phyloP scores from a whole-genome alignment of 169 alveolate species.

The Plasmodium vinckei region DNA sequence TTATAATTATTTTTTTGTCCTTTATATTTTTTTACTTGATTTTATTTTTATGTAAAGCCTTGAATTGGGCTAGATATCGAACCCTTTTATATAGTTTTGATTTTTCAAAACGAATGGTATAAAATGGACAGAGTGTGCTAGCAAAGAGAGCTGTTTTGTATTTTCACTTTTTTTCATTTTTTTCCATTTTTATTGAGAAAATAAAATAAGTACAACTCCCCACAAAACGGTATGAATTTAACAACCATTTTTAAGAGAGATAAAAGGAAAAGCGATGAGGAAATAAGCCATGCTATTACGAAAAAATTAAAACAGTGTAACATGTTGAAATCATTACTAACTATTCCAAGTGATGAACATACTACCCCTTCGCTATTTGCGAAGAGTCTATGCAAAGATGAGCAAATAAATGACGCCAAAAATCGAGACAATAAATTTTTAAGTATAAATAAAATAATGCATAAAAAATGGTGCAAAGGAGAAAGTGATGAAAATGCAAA shows the following conservation, averaged over 20 bases:
- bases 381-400: constrained; percentile 33
- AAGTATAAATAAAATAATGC: not conserved
- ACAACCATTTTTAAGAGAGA: constrained; percentile 56
- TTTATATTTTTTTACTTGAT: no score
- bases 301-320: constrained; percentile 57
- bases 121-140: no score
- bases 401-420: not conserved
- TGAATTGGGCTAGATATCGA: no score
- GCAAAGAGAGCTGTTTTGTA: no score
- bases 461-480: not conserved
- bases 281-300: constrained; percentile 61
- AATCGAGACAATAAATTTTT: not conserved
- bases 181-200: no score
- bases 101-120: no score
- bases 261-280: constrained; percentile 75
- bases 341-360: constrained; percentile 19
- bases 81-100: no score
- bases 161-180: no score
- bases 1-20: no score
- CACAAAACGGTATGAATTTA: constrained; percentile 67
- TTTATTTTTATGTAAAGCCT: no score
- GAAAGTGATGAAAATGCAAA: not conserved
- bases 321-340: constrained; percentile 39
- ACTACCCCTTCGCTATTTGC: constrained; percentile 23
- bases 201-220: no score